Base-by-base conservation (phyloP, 1,284 basidiomycete species). In the Trichosporon inkin region DNA sequence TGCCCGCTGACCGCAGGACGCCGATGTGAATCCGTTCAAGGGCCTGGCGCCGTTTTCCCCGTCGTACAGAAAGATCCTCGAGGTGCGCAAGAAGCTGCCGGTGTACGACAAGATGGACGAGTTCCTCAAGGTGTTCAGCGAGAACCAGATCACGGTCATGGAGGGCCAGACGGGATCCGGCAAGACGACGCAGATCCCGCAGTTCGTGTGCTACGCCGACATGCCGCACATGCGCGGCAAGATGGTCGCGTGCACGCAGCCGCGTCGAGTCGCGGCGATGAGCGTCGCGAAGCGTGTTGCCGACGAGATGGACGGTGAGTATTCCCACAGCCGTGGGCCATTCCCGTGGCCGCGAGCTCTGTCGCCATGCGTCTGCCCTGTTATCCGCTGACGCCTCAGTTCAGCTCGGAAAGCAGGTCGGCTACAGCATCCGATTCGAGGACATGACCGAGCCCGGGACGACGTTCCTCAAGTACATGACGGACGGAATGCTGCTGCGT, bases 381-480 rank as follows among this genome's bases (percentile, higher is more conserved):
- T n/a, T n/a, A n/a, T 52, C 11, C 17, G 35, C 14, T 53, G 55
- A 63, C 56, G 44, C 37, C 52, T 2, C 66, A 92, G 91, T 98
- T 13, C 84, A 87, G 78, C 86, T 97, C 10, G 92, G 92, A 57
- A 88, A 90, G 75, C 87, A 97, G 70, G 95, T 99, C 66, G 96
- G 96, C 65, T 99, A 99, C 79, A 92, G 91, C 3, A 98, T 98
- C 72, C 92, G 96, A 75, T 99, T 99, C 79, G 95, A 99, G 78
- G 95, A 99, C 75, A 92, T 93, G 87, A 97, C 94, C 10, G 89
- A 92, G 66, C 84, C 85, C 0, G 90, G 89, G 0, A 90, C 86
- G 8, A 97, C 93, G 0, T 94, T 96, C 78, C 82, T 97, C 68
- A 94, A 95, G 77, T 98, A 99, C 81, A 97, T 99, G 94, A 99